Evolutionary conservation across 2,329 filamentous ascomycete species (phyloP).

Genomic region (Fusarium aywerte): DNA sequence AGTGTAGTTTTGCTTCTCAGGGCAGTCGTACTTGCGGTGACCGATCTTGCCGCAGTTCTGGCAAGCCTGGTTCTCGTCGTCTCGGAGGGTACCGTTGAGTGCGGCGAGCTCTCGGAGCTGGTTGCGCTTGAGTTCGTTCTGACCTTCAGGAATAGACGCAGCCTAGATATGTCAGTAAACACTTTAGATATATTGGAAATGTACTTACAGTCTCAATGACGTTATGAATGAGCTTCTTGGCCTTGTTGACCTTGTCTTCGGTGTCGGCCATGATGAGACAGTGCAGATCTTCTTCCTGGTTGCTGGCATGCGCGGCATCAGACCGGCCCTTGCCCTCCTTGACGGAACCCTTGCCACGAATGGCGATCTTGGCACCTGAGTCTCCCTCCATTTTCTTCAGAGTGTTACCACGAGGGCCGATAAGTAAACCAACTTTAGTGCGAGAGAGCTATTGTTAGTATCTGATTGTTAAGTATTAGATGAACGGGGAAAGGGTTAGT

Average conservation of each 20-base stretch:
- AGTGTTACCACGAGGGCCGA: conserved; percentile 99
- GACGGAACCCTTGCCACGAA: conserved; percentile 98
- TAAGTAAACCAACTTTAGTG: conserved; percentile 98
- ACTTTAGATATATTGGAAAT: background rate
- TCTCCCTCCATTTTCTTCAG: conserved; percentile 99
- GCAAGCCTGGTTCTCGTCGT: conserved; percentile 99
- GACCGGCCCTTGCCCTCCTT: conserved; percentile 99
- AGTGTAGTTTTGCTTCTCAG: conserved; percentile 98
- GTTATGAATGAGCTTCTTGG: conserved; percentile 97
- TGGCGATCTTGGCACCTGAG: conserved; percentile 97
- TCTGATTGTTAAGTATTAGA: conserved; percentile 54
- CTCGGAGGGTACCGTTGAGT: conserved; percentile 97
- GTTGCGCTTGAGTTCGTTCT: conserved; percentile 98
- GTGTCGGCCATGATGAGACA: conserved; percentile 99
- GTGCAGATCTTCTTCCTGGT: conserved; percentile 99
- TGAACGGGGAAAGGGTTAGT: conserved; percentile 44
- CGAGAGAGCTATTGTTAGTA: conserved; percentile 94
- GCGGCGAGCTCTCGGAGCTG: conserved; percentile 97
- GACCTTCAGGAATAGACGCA: conserved; percentile 96
- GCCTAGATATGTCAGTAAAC: conserved; percentile 67
- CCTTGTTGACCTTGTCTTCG: conserved; percentile 99
- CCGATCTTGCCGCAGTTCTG: conserved; percentile 99
- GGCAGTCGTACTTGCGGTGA: conserved; percentile 98
- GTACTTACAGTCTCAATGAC: conserved; percentile 93
- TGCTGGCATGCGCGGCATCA: conserved; percentile 98